phyloP scores from a whole-genome alignment of 805 yeast species.

The Isabelozyma pseudorhagii region DNA sequence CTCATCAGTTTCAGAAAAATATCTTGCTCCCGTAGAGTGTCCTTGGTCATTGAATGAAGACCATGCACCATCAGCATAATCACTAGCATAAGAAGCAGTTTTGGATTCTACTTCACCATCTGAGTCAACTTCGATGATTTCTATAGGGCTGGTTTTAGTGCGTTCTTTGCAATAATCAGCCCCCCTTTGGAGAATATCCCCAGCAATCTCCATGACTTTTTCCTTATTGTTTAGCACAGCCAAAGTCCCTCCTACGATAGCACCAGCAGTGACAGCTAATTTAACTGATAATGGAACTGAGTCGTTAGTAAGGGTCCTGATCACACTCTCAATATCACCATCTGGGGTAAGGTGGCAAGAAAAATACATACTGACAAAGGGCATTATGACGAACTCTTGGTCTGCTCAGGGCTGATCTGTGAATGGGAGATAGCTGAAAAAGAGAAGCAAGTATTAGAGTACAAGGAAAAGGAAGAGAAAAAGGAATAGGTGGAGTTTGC shows the following conservation, averaged over 20 bases:
- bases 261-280: conserved; percentile 29
- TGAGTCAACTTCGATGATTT: background rate
- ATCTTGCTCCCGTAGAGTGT: background rate
- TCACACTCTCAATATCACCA: background rate
- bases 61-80: background rate
- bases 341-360: background rate
- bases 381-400: conserved; percentile 2
- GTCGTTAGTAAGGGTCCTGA: conserved; percentile 5
- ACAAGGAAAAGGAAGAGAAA: background rate
- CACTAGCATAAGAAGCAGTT: background rate
- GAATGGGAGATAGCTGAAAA: too few relatives aligned
- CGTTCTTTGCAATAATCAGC: conserved; percentile 24
- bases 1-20: background rate
- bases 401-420: background rate
- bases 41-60: background rate
- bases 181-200: conserved; percentile 23
- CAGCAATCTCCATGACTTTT: conserved; percentile 25
- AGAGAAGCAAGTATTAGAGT: too few relatives aligned
- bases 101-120: background rate
- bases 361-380: conserved; percentile 8
- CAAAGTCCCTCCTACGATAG: conserved; percentile 31
- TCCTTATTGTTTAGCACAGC: conserved; percentile 29
- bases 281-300: conserved; percentile 32
- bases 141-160: background rate
- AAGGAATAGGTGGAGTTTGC: background rate